These are phyloP conservation scores for Lipomyces yamanashiensis DNA, from an alignment of 805 yeast genomes.

Conservation along the genomic window DNA sequence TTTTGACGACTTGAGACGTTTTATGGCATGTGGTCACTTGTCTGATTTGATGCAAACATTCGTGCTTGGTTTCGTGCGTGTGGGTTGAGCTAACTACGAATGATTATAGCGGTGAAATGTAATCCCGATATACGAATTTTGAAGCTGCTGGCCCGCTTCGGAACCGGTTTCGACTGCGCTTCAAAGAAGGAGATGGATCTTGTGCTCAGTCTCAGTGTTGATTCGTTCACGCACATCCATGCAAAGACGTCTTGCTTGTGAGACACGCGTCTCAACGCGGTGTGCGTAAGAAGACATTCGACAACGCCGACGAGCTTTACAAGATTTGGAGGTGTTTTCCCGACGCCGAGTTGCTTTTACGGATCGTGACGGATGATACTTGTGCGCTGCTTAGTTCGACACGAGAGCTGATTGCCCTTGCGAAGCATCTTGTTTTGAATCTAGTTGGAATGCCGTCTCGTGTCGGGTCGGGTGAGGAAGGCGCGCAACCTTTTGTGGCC, in stretches of 20 bases:
- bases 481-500: conserved; percentile 29
- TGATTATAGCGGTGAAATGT: conserved; percentile 86
- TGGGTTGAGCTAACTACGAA: not conserved
- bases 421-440: conserved; percentile 62
- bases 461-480: conserved; percentile 88
- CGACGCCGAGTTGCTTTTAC: conserved; percentile 66
- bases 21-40: conserved; percentile 49
- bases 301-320: conserved; percentile 80
- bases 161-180: conserved; percentile 91
- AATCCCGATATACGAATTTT: conserved; percentile 73
- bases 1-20: conserved; percentile 80
- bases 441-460: conserved; percentile 94
- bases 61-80: not conserved
- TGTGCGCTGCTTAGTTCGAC: conserved; percentile 68
- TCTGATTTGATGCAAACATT: not conserved
- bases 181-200: conserved; percentile 79
- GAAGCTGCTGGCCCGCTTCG: conserved; percentile 59
- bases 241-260: conserved; percentile 80
- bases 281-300: conserved; percentile 82
- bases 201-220: conserved; percentile 64
- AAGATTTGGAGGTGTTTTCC: conserved; percentile 75
- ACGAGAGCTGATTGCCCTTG: conserved; percentile 59
- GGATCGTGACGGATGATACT: conserved; percentile 89
- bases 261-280: conserved; percentile 62
- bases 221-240: conserved; percentile 91